phyloP scores from a whole-genome alignment of 257 asterid genomes.

The Nemophila menziesii region DNA sequence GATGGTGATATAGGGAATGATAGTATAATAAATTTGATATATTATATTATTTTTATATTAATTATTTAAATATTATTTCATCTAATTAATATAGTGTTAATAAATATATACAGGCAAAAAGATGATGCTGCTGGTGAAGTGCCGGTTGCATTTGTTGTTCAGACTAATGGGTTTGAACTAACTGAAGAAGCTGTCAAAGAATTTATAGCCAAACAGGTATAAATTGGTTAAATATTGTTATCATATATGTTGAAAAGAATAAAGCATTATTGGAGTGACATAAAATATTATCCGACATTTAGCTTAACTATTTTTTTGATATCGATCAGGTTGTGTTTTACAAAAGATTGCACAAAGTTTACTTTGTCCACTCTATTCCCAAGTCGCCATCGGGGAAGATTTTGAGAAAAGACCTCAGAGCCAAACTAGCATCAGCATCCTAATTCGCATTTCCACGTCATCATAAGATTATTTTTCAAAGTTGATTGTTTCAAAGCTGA shows the following conservation, averaged over 20 bases:
- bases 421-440: conserved; percentile 32
- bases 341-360: conserved; percentile 75
- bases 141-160: conserved; percentile 85
- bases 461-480: background rate
- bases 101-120: conserved; percentile 41
- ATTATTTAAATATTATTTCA: too few relatives aligned
- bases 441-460: too few relatives aligned
- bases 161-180: conserved; percentile 37
- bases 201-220: conserved; percentile 70
- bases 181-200: conserved; percentile 65
- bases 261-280: background rate
- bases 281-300: background rate
- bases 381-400: conserved; percentile 85
- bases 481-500: too few relatives aligned
- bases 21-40: too few relatives aligned
- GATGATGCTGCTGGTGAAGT: conserved; percentile 83
- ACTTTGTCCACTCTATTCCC: conserved; percentile 62
- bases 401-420: conserved; percentile 70
- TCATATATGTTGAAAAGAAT: background rate
- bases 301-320: background rate
- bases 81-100: background rate
- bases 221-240: background rate
- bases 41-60: background rate
- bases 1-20: too few relatives aligned
- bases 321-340: conserved; percentile 59